These are phyloP conservation scores for Raphanus hybrid DNA, from an alignment of 441 rosid genomes.

Conservation along the genomic window DNA sequence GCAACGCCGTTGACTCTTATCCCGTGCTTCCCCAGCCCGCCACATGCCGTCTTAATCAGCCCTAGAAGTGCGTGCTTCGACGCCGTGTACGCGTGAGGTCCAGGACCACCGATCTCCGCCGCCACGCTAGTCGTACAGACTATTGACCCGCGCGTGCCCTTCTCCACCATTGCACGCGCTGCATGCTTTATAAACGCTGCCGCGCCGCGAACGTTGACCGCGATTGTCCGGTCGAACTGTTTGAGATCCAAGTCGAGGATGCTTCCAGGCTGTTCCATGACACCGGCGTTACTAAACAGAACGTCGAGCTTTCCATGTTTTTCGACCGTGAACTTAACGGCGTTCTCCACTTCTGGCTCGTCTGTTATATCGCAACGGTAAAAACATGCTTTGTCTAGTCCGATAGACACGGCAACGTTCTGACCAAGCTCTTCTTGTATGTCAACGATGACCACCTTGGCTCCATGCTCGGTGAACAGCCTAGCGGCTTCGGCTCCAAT, in stretches of 20 bases:
- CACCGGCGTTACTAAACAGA: background rate
- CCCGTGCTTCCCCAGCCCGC: background rate
- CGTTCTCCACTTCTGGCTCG: background rate
- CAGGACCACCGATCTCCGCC: background rate
- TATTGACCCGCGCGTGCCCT: background rate
- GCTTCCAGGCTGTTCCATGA: background rate
- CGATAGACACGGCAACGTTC: background rate
- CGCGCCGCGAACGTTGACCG: background rate
- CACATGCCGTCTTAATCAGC: background rate
- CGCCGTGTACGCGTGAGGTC: conserved; percentile 1
- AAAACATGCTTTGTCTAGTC: background rate
- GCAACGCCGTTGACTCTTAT: conserved; percentile 5
- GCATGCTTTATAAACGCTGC: conserved; percentile 3
- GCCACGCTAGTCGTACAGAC: background rate
- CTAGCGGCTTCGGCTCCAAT: conserved; percentile 3
- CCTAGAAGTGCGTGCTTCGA: background rate
- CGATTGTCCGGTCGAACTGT: background rate
- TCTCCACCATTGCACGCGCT: background rate
- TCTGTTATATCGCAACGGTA: conserved; percentile 5
- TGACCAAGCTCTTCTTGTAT: background rate
- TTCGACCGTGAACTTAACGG: background rate
- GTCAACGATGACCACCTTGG: conserved; percentile 5
- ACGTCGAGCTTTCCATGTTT: background rate
- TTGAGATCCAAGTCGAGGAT: background rate
- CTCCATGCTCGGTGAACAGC: conserved; percentile 11